Evolutionary conservation across 257 asterid species (phyloP), one percentile per base, ranked within the genome.

Genomic region (Agastache rugosa): DNA sequence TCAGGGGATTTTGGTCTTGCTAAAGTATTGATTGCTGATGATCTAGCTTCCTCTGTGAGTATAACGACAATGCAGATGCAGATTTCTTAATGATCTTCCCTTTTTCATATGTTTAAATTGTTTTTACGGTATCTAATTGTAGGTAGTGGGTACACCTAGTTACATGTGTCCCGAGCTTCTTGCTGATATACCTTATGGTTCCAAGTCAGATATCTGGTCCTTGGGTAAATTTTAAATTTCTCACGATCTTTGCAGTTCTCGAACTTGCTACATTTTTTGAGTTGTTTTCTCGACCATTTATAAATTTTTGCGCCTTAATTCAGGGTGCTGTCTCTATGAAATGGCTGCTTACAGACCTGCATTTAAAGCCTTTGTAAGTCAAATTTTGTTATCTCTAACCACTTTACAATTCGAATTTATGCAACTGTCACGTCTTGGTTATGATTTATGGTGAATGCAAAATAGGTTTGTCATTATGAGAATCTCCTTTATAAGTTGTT

Each of bases 81-180:
- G 71, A 47, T 61, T 69, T 71, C 11, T 48, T 78, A 5, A 8
- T 9, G 17, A 15, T 71, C 44, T 59, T 56, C 50, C 50, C 12
- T 65, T 23, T 63, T 51, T 23, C 61, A 17, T 23, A 8, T 56
- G 35, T 61, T 25, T 39, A 25, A 53, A 67, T 7, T 59, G 47
- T n/a, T 9, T 64, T 20, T 45, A 25, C 67, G 22, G 42, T 19
- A 45, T 66, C 44, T 50, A 25, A 35, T 65, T 85, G 79, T 89
- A 92, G 99, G 96, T 95, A 4, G 99, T 95, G 85, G 99, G 99
- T 50, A 95, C 99, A 42, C 99, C 99, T 19, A 95, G 95, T 84
- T 95, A 95, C 85, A 95, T 95, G 99, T 92, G 99, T 84, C 99
- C 98, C 0, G 98, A 95, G 89, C 99, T 95, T 83, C 99, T 95